Percentiles rank a stretch among this genome's conserved stretches.
Conservation (phyloP, 805 yeast species). For the Teunomyces pallodes region DNA sequence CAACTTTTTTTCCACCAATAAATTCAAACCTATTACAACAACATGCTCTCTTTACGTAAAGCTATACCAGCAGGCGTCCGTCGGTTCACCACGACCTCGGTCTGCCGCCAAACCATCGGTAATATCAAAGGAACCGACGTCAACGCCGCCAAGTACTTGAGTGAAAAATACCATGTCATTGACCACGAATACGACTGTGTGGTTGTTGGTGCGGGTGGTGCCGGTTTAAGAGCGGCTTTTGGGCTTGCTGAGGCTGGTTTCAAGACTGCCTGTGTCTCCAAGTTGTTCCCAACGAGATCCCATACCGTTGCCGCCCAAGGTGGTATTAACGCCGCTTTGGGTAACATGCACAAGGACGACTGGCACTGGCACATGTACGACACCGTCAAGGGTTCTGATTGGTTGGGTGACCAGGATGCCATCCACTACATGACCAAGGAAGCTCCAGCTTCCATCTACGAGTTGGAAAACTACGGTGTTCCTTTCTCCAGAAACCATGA, state of each 20-base stretch:
- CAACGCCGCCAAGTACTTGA: conserved; percentile 43
- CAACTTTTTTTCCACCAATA: conserved; percentile 2
- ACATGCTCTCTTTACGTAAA: conserved; percentile 11
- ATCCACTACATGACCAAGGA: conserved; percentile 98
- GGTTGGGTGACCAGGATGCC: conserved; percentile 99
- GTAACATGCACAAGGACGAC: conserved; percentile 97
- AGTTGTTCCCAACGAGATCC: conserved; percentile 96
- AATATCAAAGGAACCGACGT: conserved; percentile 36
- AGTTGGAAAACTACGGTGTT: conserved; percentile 96
- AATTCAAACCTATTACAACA: conserved; percentile 2
- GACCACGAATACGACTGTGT: conserved; percentile 98
- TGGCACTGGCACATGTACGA: conserved; percentile 99
- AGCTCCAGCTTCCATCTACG: conserved; percentile 94
- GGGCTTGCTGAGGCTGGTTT: conserved; percentile 96
- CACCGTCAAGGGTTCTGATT: conserved; percentile 98
- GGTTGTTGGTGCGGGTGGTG: conserved; percentile 99
- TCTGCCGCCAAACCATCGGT: conserved; percentile 36
- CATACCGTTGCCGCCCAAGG: conserved; percentile 99
- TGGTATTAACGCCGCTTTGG: conserved; percentile 98
- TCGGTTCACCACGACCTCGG: conserved; percentile 28
- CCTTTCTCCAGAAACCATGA: conserved; percentile 97
- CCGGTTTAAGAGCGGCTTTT: conserved; percentile 97
- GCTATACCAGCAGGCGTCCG: conserved; percentile 11
- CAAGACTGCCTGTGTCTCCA: conserved; percentile 96
- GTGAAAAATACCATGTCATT: conserved; percentile 79